These are phyloP conservation scores for Fusarium sp. DNA, from an alignment of 2,329 filamentous ascomycete species.

Conservation along the genomic window DNA sequence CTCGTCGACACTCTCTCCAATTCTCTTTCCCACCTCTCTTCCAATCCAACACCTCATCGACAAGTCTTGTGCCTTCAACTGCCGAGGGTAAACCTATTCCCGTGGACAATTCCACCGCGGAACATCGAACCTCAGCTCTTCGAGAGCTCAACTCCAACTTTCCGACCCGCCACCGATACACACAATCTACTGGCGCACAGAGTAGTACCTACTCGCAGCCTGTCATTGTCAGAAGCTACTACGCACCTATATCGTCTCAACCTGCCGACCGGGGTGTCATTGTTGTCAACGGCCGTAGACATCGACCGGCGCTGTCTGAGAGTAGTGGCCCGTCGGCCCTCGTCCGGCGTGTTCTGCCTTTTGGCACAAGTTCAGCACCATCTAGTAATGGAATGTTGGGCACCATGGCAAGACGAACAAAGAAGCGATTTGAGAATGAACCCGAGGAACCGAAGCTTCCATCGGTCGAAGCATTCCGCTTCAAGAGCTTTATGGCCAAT, in stretches of 20 bases:
- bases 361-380: conserved; percentile 50
- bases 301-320: conserved; percentile 47
- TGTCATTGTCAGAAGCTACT: conserved; percentile 75
- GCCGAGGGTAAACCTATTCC: conserved; percentile 69
- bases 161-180: conserved; percentile 68
- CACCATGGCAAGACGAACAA: conserved; percentile 60
- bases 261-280: conserved; percentile 51
- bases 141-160: conserved; percentile 71
- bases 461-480: conserved; percentile 73
- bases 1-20: conserved; percentile 57
- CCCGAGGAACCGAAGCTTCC: conserved; percentile 64
- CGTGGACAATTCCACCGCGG: conserved; percentile 67
- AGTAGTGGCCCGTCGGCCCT: conserved; percentile 49
- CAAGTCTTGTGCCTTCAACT: conserved; percentile 66
- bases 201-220: conserved; percentile 73
- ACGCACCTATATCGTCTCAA: conserved; percentile 58
- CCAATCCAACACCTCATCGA: conserved; percentile 64
- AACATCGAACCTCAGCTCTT: conserved; percentile 70
- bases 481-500: conserved; percentile 73
- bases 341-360: conserved; percentile 51
- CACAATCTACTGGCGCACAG: conserved; percentile 68
- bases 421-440: conserved; percentile 51
- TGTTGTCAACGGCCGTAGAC: conserved; percentile 48
- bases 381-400: conserved; percentile 58
- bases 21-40: conserved; percentile 64